These are phyloP conservation scores for Salix brachista DNA, from an alignment of 345 rosid genomes.

Conservation along the genomic window DNA sequence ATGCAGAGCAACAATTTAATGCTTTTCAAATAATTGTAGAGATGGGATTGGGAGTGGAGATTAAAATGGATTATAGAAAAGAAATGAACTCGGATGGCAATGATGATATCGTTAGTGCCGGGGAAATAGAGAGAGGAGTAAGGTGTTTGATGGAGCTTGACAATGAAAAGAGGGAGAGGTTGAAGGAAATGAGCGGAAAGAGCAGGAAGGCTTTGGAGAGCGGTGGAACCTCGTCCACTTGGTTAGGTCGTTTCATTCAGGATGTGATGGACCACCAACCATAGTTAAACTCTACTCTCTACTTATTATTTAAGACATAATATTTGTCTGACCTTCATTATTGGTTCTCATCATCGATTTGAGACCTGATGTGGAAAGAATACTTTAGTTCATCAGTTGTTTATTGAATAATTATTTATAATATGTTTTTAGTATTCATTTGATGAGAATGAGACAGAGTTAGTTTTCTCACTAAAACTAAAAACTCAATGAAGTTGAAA, in stretches of 20 bases:
- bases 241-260: neutral
- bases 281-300: too few species aligned
- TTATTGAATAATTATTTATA: too few species aligned
- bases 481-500: too few species aligned
- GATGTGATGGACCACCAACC: neutral
- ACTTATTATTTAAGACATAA: too few species aligned
- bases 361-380: too few species aligned
- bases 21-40: constrained; percentile 4
- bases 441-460: too few species aligned
- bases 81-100: neutral
- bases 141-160: neutral
- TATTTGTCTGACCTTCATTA: too few species aligned
- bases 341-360: too few species aligned
- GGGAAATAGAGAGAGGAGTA: neutral
- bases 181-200: neutral
- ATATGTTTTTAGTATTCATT: too few species aligned
- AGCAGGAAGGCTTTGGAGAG: neutral
- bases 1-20: constrained; percentile 8
- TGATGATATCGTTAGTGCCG: neutral
- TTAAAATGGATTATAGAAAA: neutral
- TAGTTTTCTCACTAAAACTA: too few species aligned
- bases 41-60: neutral
- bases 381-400: too few species aligned
- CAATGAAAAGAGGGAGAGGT: neutral
- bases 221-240: neutral